Conservation (phyloP, 1,139 yeast species). For the Yamadazyma epiphylla region DNA sequence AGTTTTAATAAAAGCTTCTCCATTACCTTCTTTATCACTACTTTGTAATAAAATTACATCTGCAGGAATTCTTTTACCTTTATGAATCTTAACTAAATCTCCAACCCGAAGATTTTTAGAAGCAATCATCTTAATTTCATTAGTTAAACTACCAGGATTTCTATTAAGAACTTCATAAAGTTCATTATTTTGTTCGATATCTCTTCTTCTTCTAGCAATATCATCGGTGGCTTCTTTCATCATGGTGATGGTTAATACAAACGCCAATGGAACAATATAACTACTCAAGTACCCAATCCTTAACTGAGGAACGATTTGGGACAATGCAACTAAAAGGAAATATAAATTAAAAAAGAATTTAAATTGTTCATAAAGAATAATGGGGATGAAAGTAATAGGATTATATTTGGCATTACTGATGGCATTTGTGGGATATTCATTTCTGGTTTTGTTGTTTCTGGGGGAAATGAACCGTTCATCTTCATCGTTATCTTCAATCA, state of each 20-base stretch:
- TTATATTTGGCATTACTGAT: conserved; percentile 94
- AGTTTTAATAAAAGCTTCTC: conserved; percentile 92
- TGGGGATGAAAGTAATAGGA: conserved; percentile 82
- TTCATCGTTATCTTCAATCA: conserved; percentile 4
- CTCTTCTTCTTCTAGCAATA: conserved; percentile 83
- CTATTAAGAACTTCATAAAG: conserved; percentile 65
- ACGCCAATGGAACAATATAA: conserved; percentile 89
- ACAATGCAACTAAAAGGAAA: conserved; percentile 86
- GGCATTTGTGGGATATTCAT: conserved; percentile 65
- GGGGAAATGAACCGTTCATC: conserved; percentile 37
- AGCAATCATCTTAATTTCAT: conserved; percentile 39
- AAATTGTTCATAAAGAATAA: conserved; percentile 90
- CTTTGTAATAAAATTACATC: conserved; percentile 84
- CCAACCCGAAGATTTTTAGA: conserved; percentile 79
- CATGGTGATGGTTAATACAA: conserved; percentile 91
- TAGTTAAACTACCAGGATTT: conserved; percentile 15
- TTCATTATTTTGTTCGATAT: conserved; percentile 83
- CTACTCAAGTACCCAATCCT: conserved; percentile 92
- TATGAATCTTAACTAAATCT: conserved; percentile 75
- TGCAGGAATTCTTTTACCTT: conserved; percentile 88
- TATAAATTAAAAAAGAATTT: conserved; percentile 93
- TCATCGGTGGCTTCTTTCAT: conserved; percentile 95
- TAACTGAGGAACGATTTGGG: conserved; percentile 88
- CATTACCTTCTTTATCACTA: conserved; percentile 61
- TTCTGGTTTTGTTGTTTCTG: conserved; percentile 16